Conservation (phyloP, 768 basidiomycete genomes). For the Pleurotus citrinopileatus region DNA sequence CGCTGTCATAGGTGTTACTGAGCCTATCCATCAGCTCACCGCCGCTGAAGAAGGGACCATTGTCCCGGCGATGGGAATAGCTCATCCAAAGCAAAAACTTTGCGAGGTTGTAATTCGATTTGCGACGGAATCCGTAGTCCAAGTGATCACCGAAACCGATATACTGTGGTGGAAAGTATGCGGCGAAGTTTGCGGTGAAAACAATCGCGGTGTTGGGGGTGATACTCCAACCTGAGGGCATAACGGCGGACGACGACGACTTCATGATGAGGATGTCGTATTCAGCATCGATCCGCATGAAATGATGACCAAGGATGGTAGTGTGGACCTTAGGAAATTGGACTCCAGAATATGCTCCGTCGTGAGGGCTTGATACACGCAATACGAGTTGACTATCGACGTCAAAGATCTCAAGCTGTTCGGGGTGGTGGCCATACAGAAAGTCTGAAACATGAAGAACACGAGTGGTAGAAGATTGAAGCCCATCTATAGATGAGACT, state of each 20-base stretch:
- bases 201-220: not conserved
- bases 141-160: not conserved
- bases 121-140: constrained; percentile 3
- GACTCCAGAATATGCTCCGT: not conserved
- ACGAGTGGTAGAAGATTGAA: not conserved
- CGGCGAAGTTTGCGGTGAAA: not conserved
- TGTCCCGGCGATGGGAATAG: not conserved
- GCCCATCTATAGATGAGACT: not conserved
- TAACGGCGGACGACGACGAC: not conserved
- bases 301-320: not conserved
- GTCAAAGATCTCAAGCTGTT: not conserved
- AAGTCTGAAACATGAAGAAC: not conserved
- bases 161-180: not conserved
- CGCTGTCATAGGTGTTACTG: not conserved
- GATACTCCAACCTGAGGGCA: not conserved
- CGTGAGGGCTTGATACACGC: not conserved
- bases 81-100: not conserved
- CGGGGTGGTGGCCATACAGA: not conserved
- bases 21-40: not conserved
- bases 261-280: not conserved
- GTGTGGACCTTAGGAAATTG: not conserved
- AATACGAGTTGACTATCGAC: not conserved
- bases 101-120: not conserved
- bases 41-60: not conserved
- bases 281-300: not conserved